These are phyloP conservation scores for Podospora sp. DNA, from an alignment of 495 filamentous ascomycete genomes.

Conservation along the genomic window DNA sequence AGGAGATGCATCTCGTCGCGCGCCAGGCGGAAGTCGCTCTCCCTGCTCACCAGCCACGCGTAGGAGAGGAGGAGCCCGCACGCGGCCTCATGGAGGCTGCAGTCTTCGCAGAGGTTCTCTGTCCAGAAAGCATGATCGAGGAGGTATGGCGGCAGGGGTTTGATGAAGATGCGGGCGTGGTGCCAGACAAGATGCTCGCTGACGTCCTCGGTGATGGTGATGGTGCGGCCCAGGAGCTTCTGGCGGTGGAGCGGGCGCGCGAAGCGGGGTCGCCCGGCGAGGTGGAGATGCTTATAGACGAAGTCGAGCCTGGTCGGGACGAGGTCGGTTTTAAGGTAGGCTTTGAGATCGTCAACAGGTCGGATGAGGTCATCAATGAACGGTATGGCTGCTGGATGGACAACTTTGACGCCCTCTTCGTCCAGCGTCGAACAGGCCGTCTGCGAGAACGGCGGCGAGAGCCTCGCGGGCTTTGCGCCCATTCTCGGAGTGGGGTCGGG, in stretches of 20 bases:
- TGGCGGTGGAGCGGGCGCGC: slow-evolving; percentile 14
- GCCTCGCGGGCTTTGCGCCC: neutral
- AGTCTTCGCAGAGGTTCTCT: neutral
- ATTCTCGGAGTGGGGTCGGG: neutral
- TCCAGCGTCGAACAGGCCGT: neutral
- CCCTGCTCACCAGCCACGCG: slow-evolving; percentile 7
- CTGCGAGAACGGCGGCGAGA: neutral
- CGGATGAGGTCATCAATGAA: neutral
- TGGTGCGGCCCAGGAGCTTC: neutral
- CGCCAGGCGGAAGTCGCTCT: slow-evolving; percentile 12
- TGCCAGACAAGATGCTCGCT: slow-evolving; percentile 17
- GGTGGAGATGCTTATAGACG: slow-evolving; percentile 2
- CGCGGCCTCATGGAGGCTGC: neutral
- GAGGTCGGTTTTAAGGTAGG: slow-evolving; percentile 8
- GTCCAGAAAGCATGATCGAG: slow-evolving; percentile 8
- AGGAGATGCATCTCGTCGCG: slow-evolving; percentile 10
- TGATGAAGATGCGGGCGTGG: slow-evolving; percentile 14
- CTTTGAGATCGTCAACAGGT: neutral
- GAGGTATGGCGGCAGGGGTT: slow-evolving; percentile 11
- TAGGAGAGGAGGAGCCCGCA: slow-evolving; percentile 12
- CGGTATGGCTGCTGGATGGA: neutral
- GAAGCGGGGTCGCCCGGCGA: neutral
- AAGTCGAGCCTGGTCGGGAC: neutral
- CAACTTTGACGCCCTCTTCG: neutral
- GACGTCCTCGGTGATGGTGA: slow-evolving; percentile 14